phyloP scores from a whole-genome alignment of 192 early-diverging fungal species.

The Entophlyctis luteolus region DNA sequence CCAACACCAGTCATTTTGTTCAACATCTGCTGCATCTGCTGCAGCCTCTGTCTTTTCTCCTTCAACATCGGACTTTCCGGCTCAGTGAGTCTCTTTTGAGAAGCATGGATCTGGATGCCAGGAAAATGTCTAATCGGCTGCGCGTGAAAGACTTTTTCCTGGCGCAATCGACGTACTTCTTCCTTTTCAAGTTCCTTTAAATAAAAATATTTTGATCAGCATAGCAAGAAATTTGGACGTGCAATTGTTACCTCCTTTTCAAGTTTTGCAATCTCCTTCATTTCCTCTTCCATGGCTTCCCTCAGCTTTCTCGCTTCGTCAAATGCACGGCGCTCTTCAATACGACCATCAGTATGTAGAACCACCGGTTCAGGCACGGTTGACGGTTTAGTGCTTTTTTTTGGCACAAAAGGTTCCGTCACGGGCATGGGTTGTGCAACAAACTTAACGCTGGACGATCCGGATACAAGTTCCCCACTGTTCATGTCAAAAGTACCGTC shows the following conservation, averaged over 20 bases:
- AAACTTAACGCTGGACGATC: slow-evolving; percentile 34
- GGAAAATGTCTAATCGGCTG: slow-evolving; percentile 57
- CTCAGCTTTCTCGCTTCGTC: slow-evolving; percentile 53
- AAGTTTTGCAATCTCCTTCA: slow-evolving; percentile 46
- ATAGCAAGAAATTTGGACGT: neutral
- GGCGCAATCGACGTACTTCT: slow-evolving; percentile 53
- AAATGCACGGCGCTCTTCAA: slow-evolving; percentile 62
- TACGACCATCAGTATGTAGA: slow-evolving; percentile 55
- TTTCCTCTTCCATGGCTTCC: slow-evolving; percentile 53
- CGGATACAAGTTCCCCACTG: neutral
- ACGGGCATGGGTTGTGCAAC: slow-evolving; percentile 57
- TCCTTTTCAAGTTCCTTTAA: slow-evolving; percentile 48
- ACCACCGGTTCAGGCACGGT: slow-evolving; percentile 49
- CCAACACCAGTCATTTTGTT: neutral
- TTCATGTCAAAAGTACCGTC: neutral
- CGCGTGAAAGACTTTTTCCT: slow-evolving; percentile 54
- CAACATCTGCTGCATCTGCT: neutral
- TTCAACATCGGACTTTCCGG: slow-evolving; percentile 40
- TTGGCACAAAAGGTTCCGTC: slow-evolving; percentile 57
- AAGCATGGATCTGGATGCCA: slow-evolving; percentile 51
- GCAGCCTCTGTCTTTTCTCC: slow-evolving; percentile 29
- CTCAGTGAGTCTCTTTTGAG: slow-evolving; percentile 52
- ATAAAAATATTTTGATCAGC: neutral
- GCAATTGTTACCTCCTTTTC: slow-evolving; percentile 42
- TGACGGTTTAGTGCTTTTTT: slow-evolving; percentile 48